phyloP scores from a whole-genome alignment of 2,329 filamentous ascomycete genomes.

The Didymella arachidicola region DNA sequence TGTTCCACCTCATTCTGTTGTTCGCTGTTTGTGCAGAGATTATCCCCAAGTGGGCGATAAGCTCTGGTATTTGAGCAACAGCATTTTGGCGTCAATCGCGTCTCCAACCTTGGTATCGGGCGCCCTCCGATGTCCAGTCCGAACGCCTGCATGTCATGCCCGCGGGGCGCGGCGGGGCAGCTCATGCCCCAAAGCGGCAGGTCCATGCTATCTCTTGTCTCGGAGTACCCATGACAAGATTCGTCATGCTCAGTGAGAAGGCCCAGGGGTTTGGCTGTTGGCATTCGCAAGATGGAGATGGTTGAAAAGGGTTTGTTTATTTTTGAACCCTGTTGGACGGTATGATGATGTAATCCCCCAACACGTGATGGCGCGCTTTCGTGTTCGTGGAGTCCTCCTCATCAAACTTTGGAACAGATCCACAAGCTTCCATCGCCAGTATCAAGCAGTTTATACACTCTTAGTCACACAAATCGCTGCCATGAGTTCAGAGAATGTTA shows the following conservation, averaged over 20 bases:
- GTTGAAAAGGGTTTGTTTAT: not conserved
- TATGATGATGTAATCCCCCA: not conserved
- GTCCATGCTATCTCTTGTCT: constrained; percentile 11
- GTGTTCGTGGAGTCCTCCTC: not conserved
- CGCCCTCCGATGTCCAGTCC: constrained; percentile 12
- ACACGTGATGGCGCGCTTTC: constrained; percentile 17
- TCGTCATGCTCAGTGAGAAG: not conserved
- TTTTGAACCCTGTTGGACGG: constrained; percentile 1
- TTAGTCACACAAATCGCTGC: not conserved
- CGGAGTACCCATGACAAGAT: not conserved
- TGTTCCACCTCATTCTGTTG: constrained; percentile 13
- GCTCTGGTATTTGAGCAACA: constrained; percentile 11
- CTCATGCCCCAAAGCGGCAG: constrained; percentile 14
- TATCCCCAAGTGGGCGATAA: not conserved
- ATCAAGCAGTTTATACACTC: not conserved
- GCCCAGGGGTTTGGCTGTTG: too few species aligned
- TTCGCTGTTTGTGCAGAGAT: not conserved
- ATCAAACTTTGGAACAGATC: not conserved
- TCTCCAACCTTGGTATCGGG: constrained; percentile 12
- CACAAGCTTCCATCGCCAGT: not conserved
- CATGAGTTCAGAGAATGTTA: constrained; percentile 44
- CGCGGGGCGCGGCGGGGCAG: constrained; percentile 20
- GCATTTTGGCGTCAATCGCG: constrained; percentile 18
- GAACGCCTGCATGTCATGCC: not conserved
- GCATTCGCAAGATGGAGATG: not conserved